Conservation (phyloP, 2,329 filamentous ascomycete species). For the Colletotrichum eleusines region DNA sequence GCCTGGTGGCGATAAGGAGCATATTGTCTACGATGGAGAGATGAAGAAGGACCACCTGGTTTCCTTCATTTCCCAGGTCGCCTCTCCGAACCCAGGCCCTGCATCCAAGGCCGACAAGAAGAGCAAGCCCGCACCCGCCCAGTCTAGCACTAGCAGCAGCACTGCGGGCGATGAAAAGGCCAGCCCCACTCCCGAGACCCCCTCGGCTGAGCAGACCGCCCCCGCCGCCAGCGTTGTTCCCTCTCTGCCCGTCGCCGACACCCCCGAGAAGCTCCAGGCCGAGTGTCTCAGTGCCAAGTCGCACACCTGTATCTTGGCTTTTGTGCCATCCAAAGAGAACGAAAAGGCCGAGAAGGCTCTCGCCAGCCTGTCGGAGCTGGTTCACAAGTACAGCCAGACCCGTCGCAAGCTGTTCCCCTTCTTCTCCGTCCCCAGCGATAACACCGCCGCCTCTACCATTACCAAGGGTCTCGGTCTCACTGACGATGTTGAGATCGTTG, state of each 20-base stretch:
- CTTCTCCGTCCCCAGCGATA: slow-evolving; percentile 73
- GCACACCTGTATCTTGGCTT: slow-evolving; percentile 84
- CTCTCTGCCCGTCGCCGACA: slow-evolving; percentile 74
- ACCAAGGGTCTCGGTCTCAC: slow-evolving; percentile 73
- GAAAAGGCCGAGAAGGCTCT: slow-evolving; percentile 70
- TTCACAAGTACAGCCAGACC: slow-evolving; percentile 77
- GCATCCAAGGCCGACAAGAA: slow-evolving; percentile 63
- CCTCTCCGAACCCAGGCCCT: slow-evolving; percentile 83
- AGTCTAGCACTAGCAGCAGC: slow-evolving; percentile 30
- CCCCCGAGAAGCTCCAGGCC: slow-evolving; percentile 72
- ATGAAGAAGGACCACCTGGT: slow-evolving; percentile 87
- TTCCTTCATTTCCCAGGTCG: slow-evolving; percentile 84
- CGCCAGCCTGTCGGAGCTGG: slow-evolving; percentile 76
- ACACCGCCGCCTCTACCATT: slow-evolving; percentile 54
- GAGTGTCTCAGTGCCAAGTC: slow-evolving; percentile 82
- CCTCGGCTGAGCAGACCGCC: slow-evolving; percentile 47
- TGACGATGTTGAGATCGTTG: slow-evolving; percentile 77
- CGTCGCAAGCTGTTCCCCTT: slow-evolving; percentile 84
- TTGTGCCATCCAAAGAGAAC: slow-evolving; percentile 67
- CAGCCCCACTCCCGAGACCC: slow-evolving; percentile 54
- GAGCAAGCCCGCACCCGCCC: slow-evolving; percentile 35
- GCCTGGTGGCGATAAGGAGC: slow-evolving; percentile 75
- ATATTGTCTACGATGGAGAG: slow-evolving; percentile 82
- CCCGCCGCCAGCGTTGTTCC: slow-evolving; percentile 57
- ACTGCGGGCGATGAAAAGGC: slow-evolving; percentile 42